A percentile compares a stretch with the other conserved stretches of the same genome.
These are phyloP conservation scores for Nowakowskiella sp. DNA, from an alignment of 192 early-diverging fungal genomes.

Conservation along the genomic window DNA sequence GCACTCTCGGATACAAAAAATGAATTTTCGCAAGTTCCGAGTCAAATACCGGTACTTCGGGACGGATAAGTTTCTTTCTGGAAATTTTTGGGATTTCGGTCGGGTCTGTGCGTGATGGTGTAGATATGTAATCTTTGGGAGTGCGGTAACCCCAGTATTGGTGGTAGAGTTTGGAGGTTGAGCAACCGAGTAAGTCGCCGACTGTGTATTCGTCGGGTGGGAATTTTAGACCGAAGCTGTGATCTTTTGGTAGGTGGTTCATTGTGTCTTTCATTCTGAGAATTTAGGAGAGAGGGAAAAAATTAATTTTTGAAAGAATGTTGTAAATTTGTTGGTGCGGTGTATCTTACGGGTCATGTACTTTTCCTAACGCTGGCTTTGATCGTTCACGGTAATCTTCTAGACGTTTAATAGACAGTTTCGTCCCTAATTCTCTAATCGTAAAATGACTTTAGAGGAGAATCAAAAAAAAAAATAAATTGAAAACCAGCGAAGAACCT, in stretches of 20 bases:
- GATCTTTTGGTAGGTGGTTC: slow-evolving; percentile 20
- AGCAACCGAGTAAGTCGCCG: slow-evolving; percentile 22
- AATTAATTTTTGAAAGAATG: too few species aligned
- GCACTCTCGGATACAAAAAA: too few species aligned
- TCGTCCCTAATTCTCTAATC: slow-evolving; percentile 13
- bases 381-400: slow-evolving; percentile 17
- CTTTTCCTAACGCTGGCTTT: slow-evolving; percentile 24
- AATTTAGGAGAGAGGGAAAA: too few species aligned
- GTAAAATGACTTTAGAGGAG: slow-evolving; percentile 16
- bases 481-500: not conserved
- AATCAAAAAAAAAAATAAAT: slow-evolving; percentile 4
- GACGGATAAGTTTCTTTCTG: not conserved
- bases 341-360: slow-evolving; percentile 26
- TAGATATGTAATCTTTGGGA: not conserved
- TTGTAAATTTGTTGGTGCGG: not conserved
- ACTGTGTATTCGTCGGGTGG: slow-evolving; percentile 25
- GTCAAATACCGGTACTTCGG: not conserved
- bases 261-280: slow-evolving; percentile 26
- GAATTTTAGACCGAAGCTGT: slow-evolving; percentile 26
- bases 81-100: not conserved
- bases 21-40: not conserved
- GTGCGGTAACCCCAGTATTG: not conserved
- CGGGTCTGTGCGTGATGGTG: not conserved
- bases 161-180: not conserved
- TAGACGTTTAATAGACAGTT: slow-evolving; percentile 16